Percentiles rank a stretch among this genome's conserved stretches.
phyloP scores from a whole-genome alignment of 2,329 filamentous ascomycete species.

The Alternaria brassicae region DNA sequence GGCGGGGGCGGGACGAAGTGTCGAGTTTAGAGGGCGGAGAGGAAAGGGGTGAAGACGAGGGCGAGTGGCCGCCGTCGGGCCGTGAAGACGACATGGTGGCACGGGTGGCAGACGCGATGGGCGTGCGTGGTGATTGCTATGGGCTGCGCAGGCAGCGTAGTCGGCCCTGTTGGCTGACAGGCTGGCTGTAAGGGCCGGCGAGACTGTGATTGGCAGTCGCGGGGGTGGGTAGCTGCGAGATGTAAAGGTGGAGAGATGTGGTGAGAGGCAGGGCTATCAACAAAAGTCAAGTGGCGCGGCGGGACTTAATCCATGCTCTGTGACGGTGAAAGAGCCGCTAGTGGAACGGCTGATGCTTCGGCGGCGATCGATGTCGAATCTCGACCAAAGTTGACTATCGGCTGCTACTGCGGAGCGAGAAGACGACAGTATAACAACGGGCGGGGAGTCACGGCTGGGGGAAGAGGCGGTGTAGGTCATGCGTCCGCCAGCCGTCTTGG shows the following conservation, averaged over 20 bases:
- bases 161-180: conserved; percentile 12
- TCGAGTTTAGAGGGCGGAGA: conserved; percentile 29
- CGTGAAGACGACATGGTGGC: conserved; percentile 14
- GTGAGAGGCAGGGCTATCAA: conserved; percentile 15
- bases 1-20: conserved; percentile 21
- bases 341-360: conserved; percentile 7
- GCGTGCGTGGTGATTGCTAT: conserved; percentile 11
- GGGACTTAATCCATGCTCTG: conserved; percentile 1
- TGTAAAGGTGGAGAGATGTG: conserved; percentile 12
- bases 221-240: conserved; percentile 1
- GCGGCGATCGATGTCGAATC: not conserved
- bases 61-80: conserved; percentile 14
- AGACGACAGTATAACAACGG: not conserved
- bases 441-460: not conserved
- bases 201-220: conserved; percentile 25
- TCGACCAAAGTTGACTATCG: not conserved
- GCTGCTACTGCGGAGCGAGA: not conserved
- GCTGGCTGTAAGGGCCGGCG: conserved; percentile 12
- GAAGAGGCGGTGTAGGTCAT: conserved; percentile 30
- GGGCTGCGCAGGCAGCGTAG: conserved; percentile 24
- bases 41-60: conserved; percentile 23
- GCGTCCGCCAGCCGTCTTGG: conserved; percentile 5
- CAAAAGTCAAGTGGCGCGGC: conserved; percentile 5
- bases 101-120: conserved; percentile 16
- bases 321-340: conserved; percentile 11